Percentiles rank a stretch among this genome's conserved stretches.
Evolutionary conservation across 345 rosid genomes (phyloP).

Genomic region (Eucalyptus melliodora): DNA sequence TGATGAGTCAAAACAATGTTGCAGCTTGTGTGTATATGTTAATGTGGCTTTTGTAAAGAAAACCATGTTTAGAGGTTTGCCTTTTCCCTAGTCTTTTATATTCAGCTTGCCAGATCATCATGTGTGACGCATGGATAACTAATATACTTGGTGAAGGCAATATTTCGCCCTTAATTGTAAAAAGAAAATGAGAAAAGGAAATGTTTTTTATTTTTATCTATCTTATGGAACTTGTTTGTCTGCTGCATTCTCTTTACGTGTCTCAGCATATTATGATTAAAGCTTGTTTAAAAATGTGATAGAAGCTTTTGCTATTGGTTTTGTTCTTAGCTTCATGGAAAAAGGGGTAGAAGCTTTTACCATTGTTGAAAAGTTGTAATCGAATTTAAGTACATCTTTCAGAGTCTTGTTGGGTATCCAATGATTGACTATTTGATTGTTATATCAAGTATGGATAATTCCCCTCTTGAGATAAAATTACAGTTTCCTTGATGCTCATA

Average conservation of each 20-base stretch:
- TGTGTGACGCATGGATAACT: background rate
- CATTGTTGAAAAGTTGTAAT: background rate
- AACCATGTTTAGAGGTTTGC: constrained; percentile 89
- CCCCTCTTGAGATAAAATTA: background rate
- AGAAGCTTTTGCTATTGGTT: background rate
- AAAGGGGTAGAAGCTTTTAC: background rate
- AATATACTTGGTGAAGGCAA: background rate
- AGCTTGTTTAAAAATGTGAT: background rate
- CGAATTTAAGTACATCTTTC: background rate
- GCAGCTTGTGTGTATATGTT: constrained; percentile 48
- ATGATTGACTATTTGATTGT: background rate
- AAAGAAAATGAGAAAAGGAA: background rate
- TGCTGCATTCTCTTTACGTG: background rate
- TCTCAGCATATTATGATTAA: background rate
- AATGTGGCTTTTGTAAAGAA: constrained; percentile 79
- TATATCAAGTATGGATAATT: background rate
- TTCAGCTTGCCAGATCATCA: background rate
- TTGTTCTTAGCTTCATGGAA: background rate
- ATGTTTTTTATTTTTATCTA: background rate
- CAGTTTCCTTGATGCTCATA: background rate
- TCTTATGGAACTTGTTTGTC: background rate
- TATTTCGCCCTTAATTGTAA: background rate
- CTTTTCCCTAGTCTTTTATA: background rate
- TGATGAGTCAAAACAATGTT: constrained; percentile 30
- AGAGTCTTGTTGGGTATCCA: background rate